Percentiles rank a stretch among this genome's conserved stretches.
These are phyloP conservation scores for Leptographium galeiforme DNA, from an alignment of 2,329 filamentous ascomycete genomes.

Conservation along the genomic window DNA sequence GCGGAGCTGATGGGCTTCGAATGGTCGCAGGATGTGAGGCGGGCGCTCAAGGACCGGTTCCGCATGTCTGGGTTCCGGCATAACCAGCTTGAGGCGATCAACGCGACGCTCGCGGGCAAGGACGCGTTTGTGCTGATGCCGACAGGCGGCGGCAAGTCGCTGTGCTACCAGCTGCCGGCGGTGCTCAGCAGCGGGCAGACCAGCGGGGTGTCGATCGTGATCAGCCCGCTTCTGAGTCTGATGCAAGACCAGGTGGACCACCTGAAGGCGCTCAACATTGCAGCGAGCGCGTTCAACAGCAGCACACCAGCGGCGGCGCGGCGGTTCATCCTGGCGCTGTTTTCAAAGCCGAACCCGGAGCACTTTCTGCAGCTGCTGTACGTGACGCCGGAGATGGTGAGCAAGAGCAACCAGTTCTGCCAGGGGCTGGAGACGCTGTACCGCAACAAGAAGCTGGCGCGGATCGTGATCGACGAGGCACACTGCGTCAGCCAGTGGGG, in stretches of 20 bases:
- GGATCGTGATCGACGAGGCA: constrained; percentile 95
- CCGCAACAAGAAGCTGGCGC: constrained; percentile 57
- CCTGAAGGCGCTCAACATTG: constrained; percentile 58
- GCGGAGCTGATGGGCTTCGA: constrained; percentile 48
- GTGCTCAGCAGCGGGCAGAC: constrained; percentile 72
- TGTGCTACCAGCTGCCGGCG: constrained; percentile 92
- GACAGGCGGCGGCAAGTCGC: constrained; percentile 88
- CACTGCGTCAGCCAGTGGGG: constrained; percentile 99
- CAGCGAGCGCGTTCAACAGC: constrained; percentile 71
- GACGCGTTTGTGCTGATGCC: constrained; percentile 97
- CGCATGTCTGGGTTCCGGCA: constrained; percentile 74
- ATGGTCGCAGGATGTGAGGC: constrained; percentile 80
- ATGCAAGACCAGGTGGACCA: constrained; percentile 97
- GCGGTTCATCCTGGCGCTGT: constrained; percentile 48
- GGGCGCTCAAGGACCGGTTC: constrained; percentile 70
- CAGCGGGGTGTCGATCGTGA: constrained; percentile 74
- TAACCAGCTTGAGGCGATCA: constrained; percentile 92
- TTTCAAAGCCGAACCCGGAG: constrained; percentile 54
- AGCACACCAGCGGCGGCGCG: constrained; percentile 54
- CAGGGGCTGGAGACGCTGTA: constrained; percentile 56
- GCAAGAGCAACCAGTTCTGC: constrained; percentile 59
- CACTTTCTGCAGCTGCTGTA: constrained; percentile 77
- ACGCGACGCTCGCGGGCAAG: constrained; percentile 73
- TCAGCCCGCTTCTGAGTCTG: constrained; percentile 87
- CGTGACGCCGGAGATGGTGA: constrained; percentile 94